Evolutionary conservation across 163 green algal species (phyloP).

Genomic region (Scenedesmus sp.): DNA sequence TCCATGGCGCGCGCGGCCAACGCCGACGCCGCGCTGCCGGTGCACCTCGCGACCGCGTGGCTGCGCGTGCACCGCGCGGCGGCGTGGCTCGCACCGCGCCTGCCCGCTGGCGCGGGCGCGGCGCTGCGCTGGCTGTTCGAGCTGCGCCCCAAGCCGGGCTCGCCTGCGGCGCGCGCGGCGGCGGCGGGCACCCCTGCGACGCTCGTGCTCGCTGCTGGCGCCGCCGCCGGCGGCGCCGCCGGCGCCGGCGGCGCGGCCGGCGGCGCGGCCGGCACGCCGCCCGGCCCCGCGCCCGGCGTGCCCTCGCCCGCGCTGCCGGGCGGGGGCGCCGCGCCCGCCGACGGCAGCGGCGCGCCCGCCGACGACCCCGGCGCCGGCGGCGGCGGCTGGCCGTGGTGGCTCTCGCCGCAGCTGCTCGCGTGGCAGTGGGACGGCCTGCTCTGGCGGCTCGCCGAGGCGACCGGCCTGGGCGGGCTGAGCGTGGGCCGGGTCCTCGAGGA

Average conservation of each 20-base stretch:
- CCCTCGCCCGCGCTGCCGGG: no score
- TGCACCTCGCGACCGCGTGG: slow-evolving; percentile 70
- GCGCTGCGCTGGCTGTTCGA: slow-evolving; percentile 49
- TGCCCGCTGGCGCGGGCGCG: slow-evolving; percentile 44
- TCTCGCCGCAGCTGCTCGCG: slow-evolving; percentile 25
- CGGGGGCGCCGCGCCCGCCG: slow-evolving; percentile 2
- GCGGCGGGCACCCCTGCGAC: slow-evolving; percentile 12
- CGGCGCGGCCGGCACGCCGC: background rate
- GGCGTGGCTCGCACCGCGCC: slow-evolving; percentile 46
- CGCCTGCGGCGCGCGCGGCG: background rate
- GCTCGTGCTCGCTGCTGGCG: background rate
- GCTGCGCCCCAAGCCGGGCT: slow-evolving; percentile 42
- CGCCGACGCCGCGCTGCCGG: slow-evolving; percentile 69
- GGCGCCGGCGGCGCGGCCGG: background rate
- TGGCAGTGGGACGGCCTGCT: slow-evolving; percentile 32
- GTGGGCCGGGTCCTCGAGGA: slow-evolving; percentile 7
- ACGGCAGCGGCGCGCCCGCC: background rate
- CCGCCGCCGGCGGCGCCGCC: background rate
- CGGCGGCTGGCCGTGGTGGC: slow-evolving; percentile 14
- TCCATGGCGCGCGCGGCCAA: slow-evolving; percentile 72
- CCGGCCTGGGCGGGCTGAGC: slow-evolving; percentile 4
- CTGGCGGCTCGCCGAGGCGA: slow-evolving; percentile 15
- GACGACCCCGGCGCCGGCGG: background rate
- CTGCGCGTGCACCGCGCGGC: slow-evolving; percentile 72
- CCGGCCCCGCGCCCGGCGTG: no score